These are phyloP conservation scores for Ophiostoma novo-ulmi DNA, from an alignment of 2,329 filamentous ascomycete genomes.

Conservation along the genomic window DNA sequence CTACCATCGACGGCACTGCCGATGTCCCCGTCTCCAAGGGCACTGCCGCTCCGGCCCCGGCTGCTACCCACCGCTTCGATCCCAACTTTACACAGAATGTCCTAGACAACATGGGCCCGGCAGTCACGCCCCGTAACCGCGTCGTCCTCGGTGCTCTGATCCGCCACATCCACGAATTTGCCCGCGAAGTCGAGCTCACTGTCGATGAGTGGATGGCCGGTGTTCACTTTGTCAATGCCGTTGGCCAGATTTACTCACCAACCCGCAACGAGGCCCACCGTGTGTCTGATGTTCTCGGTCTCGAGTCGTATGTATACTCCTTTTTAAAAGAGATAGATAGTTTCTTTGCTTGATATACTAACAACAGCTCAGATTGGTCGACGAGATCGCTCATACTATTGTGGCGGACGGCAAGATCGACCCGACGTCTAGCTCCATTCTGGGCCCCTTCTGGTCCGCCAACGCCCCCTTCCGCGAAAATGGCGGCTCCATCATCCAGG, in stretches of 20 bases:
- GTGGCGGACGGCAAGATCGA: slow-evolving; percentile 44
- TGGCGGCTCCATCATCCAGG: slow-evolving; percentile 59
- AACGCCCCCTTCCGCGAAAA: slow-evolving; percentile 66
- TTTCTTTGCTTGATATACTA: not conserved
- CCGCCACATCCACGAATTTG: slow-evolving; percentile 74
- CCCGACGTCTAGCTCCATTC: slow-evolving; percentile 69
- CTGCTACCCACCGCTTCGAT: slow-evolving; percentile 52
- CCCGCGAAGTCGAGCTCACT: slow-evolving; percentile 71
- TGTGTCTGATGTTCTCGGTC: slow-evolving; percentile 66
- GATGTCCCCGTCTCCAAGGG: slow-evolving; percentile 14
- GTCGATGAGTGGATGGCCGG: slow-evolving; percentile 74
- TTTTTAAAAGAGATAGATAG: not conserved
- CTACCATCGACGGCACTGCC: not conserved
- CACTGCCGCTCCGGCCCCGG: slow-evolving; percentile 29
- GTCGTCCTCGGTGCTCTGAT: slow-evolving; percentile 64
- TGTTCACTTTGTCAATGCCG: slow-evolving; percentile 54
- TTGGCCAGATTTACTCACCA: slow-evolving; percentile 63
- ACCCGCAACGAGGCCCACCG: slow-evolving; percentile 70
- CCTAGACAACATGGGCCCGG: slow-evolving; percentile 67
- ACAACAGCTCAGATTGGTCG: slow-evolving; percentile 52
- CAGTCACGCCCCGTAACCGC: slow-evolving; percentile 62
- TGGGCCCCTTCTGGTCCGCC: slow-evolving; percentile 78
- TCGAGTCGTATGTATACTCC: slow-evolving; percentile 53
- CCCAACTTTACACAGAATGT: slow-evolving; percentile 71
- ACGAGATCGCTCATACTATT: slow-evolving; percentile 71